Conservation (phyloP, 179 eudicot species). For the Beta corolliflora region DNA sequence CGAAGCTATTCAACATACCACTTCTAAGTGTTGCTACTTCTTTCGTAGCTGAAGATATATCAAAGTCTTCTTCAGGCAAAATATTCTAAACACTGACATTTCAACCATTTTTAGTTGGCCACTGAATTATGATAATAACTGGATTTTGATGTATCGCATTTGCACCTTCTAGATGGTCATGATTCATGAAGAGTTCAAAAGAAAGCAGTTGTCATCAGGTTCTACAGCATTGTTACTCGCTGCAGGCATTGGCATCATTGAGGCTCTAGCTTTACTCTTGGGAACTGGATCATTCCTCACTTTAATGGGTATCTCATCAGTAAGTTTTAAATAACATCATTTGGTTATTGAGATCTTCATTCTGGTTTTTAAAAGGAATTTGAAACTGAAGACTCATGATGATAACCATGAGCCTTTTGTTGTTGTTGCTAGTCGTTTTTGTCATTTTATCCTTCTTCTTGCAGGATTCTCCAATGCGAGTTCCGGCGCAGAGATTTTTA, state of each 20-base stretch:
- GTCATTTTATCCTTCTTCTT: neutral
- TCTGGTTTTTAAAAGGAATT: neutral
- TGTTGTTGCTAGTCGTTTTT: conserved; percentile 1
- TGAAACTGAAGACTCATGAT: neutral
- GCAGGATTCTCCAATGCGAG: conserved; percentile 85
- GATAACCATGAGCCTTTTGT: neutral
- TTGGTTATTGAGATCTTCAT: neutral
- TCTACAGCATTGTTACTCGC: conserved; percentile 82
- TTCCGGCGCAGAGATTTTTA: conserved; percentile 68
- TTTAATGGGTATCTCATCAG: conserved; percentile 82
- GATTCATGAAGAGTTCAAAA: conserved; percentile 31
- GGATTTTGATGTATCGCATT: neutral
- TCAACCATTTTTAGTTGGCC: neutral
- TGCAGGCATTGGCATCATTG: conserved; percentile 68
- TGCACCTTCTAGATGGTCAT: conserved; percentile 15
- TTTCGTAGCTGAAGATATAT: conserved; percentile 91
- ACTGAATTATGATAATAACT: neutral
- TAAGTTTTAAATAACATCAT: conserved; percentile 30
- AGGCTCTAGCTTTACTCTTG: conserved; percentile 73
- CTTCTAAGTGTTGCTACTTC: conserved; percentile 96
- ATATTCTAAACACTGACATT: conserved; percentile 2
- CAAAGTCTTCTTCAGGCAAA: conserved; percentile 46
- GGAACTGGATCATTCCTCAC: conserved; percentile 81
- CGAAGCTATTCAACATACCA: conserved; percentile 91
- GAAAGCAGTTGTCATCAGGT: conserved; percentile 78